These are phyloP conservation scores for Aulographum hederae DNA, from an alignment of 2,329 filamentous ascomycete genomes.

Conservation along the genomic window DNA sequence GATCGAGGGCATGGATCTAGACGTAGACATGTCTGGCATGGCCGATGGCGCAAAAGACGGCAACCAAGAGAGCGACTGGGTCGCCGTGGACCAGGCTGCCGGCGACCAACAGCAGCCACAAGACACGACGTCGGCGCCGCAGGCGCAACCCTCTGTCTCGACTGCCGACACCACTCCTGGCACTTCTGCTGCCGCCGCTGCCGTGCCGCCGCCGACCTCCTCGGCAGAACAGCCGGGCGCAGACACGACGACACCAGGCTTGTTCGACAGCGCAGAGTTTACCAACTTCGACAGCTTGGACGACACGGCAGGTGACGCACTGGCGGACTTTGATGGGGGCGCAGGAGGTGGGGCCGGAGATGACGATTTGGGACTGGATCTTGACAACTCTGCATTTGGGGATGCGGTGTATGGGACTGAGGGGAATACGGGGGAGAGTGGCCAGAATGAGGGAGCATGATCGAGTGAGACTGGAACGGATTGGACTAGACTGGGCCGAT, in stretches of 20 bases:
- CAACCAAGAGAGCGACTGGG: slow-evolving; percentile 39
- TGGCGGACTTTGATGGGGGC: slow-evolving; percentile 19
- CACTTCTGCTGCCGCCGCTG: slow-evolving; percentile 1
- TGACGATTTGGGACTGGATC: slow-evolving; percentile 44
- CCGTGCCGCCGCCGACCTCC: slow-evolving; percentile 3
- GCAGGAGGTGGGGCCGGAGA: slow-evolving; percentile 26
- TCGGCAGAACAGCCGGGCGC: slow-evolving; percentile 1
- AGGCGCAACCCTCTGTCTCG: slow-evolving; percentile 2
- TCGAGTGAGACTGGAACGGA: too few relatives aligned
- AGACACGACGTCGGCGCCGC: slow-evolving; percentile 1
- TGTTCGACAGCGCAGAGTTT: slow-evolving; percentile 28
- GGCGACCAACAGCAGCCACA: background rate
- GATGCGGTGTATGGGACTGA: slow-evolving; percentile 56
- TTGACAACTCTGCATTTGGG: slow-evolving; percentile 68
- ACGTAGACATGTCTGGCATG: slow-evolving; percentile 40
- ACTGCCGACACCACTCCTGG: slow-evolving; percentile 1
- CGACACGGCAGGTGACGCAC: slow-evolving; percentile 42
- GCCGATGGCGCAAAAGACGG: slow-evolving; percentile 20
- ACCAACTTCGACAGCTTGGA: slow-evolving; percentile 43
- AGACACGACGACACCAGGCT: slow-evolving; percentile 1
- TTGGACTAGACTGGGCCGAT: too few relatives aligned
- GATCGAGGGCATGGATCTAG: slow-evolving; percentile 20
- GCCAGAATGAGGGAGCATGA: too few relatives aligned
- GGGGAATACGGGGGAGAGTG: slow-evolving; percentile 9
- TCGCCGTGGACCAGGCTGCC: slow-evolving; percentile 44